These are phyloP conservation scores for Colletotrichum scovillei DNA, from an alignment of 2,329 filamentous ascomycete genomes.

Conservation along the genomic window DNA sequence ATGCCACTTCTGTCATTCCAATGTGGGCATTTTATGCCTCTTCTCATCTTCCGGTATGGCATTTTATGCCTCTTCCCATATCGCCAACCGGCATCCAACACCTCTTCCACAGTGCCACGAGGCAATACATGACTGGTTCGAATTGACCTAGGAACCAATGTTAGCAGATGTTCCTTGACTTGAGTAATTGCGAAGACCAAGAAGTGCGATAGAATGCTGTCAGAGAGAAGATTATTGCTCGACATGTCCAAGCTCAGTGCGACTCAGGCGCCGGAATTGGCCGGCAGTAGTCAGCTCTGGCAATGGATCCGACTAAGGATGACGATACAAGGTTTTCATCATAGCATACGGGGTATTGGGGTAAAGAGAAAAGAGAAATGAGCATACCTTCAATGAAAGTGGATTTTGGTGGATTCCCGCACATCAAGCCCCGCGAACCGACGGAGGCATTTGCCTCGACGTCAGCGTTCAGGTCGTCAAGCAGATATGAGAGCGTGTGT, in stretches of 20 bases:
- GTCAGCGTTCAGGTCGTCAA: background rate
- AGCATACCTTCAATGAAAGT: background rate
- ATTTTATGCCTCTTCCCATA: background rate
- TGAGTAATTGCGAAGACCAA: background rate
- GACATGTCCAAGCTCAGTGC: slow-evolving; percentile 53
- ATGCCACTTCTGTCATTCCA: background rate
- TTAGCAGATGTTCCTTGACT: slow-evolving; percentile 2
- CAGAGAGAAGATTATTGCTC: slow-evolving; percentile 69
- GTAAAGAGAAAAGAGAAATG: slow-evolving; percentile 1
- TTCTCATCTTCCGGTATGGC: too few relatives aligned
- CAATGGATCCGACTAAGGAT: slow-evolving; percentile 87
- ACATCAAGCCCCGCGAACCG: slow-evolving; percentile 27
- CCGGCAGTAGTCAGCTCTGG: slow-evolving; percentile 39
- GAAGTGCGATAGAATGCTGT: slow-evolving; percentile 38
- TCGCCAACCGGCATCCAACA: too few relatives aligned
- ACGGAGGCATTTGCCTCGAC: slow-evolving; percentile 18
- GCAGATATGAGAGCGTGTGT: slow-evolving; percentile 1
- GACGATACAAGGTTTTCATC: slow-evolving; percentile 94
- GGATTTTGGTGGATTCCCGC: slow-evolving; percentile 11
- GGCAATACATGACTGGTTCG: background rate
- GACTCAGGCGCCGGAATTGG: slow-evolving; percentile 38
- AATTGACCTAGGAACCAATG: background rate
- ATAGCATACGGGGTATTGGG: slow-evolving; percentile 54
- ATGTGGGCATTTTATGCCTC: background rate
- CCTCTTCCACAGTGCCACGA: background rate